phyloP scores from a whole-genome alignment of 495 filamentous ascomycete species.

The Rhypophila decipiens region DNA sequence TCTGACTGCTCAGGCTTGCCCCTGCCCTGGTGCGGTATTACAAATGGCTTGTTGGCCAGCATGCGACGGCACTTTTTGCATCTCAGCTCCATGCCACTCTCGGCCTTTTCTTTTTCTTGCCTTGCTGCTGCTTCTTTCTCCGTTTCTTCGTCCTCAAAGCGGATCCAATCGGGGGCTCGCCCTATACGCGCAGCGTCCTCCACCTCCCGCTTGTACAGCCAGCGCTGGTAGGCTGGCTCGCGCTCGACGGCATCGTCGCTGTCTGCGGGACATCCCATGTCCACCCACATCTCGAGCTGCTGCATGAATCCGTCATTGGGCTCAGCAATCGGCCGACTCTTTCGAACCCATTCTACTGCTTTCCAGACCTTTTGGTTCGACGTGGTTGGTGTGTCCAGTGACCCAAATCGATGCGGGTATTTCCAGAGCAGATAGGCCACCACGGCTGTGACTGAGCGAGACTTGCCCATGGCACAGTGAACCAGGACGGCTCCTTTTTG shows the following conservation, averaged over 20 bases:
- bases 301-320: slow-evolving; percentile 86
- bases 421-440: slow-evolving; percentile 80
- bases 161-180: slow-evolving; percentile 58
- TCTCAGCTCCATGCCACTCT: slow-evolving; percentile 40
- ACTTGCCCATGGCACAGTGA: slow-evolving; percentile 90
- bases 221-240: slow-evolving; percentile 74
- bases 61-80: slow-evolving; percentile 61
- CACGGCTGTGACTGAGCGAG: slow-evolving; percentile 76
- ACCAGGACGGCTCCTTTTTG: slow-evolving; percentile 33
- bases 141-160: slow-evolving; percentile 72
- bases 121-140: slow-evolving; percentile 9
- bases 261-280: slow-evolving; percentile 70
- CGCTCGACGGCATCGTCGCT: slow-evolving; percentile 45
- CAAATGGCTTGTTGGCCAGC: slow-evolving; percentile 35
- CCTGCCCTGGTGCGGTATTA: slow-evolving; percentile 31
- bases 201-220: slow-evolving; percentile 76
- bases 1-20: slow-evolving; percentile 18
- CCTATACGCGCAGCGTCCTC: slow-evolving; percentile 64
- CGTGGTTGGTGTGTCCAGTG: slow-evolving; percentile 20
- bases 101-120: background rate
- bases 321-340: slow-evolving; percentile 65
- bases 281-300: slow-evolving; percentile 79
- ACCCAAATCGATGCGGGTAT: slow-evolving; percentile 37
- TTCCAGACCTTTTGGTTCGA: slow-evolving; percentile 21
- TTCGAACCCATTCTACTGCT: slow-evolving; percentile 49